Percentiles rank a stretch among this genome's conserved stretches.
Conservation (phyloP, 257 asterid genomes). For the Buddleja alternifolia region DNA sequence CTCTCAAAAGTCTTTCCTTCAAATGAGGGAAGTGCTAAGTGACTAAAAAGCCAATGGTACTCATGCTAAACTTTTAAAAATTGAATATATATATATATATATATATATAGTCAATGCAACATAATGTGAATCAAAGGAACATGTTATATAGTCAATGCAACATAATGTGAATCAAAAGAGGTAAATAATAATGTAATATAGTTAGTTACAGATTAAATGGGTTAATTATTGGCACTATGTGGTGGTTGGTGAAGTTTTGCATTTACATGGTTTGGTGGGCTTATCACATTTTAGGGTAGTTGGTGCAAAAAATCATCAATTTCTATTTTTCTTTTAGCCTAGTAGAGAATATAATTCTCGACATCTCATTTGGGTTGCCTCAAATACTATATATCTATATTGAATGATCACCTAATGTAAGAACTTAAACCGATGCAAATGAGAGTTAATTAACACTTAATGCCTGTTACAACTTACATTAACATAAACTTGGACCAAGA, state of each 20-base stretch:
- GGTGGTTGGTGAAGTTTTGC: conserved; percentile 31
- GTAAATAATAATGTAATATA: neutral
- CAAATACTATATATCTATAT: no score
- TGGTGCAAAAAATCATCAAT: conserved; percentile 16
- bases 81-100: no score
- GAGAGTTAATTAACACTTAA: no score
- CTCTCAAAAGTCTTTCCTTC: neutral
- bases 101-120: no score
- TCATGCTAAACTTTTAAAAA: neutral
- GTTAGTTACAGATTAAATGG: neutral
- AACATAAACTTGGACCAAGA: no score
- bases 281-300: conserved; percentile 27
- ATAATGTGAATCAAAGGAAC: no score
- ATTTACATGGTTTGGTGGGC: conserved; percentile 32
- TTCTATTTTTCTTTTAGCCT: neutral
- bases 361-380: no score
- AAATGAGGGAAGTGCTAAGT: neutral
- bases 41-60: neutral
- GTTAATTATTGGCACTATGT: conserved; percentile 21
- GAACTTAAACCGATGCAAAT: no score
- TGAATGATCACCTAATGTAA: no score
- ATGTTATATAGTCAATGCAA: conserved; percentile 4
- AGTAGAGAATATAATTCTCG: no score
- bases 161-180: neutral
- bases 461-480: no score